Evolutionary conservation across 768 basidiomycete species (phyloP).

Genomic region (Termitomyces sp.): DNA sequence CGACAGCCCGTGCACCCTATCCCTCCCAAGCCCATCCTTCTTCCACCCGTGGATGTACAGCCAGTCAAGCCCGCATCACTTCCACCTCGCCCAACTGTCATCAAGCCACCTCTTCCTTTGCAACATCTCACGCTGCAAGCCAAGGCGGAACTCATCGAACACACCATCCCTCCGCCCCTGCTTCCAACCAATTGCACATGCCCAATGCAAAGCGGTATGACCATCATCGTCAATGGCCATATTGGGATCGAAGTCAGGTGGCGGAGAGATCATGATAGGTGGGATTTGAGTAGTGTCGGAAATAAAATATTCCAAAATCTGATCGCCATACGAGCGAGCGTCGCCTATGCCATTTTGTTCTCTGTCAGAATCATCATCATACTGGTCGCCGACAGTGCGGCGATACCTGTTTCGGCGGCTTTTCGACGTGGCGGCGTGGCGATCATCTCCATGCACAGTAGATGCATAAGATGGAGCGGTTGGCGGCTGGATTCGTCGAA

Average conservation of each 20-base stretch:
- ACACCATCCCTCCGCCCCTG: too few relatives aligned
- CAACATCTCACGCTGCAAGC: too few relatives aligned
- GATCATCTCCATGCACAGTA: slow-evolving; percentile 37
- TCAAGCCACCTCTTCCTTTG: slow-evolving; percentile 21
- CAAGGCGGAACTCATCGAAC: too few relatives aligned
- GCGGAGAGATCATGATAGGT: slow-evolving; percentile 80
- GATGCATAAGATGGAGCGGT: slow-evolving; percentile 41
- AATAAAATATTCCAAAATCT: slow-evolving; percentile 97
- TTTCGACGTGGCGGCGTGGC: slow-evolving; percentile 28
- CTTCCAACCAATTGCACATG: slow-evolving; percentile 98
- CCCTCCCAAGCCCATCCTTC: neutral
- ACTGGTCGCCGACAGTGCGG: slow-evolving; percentile 42
- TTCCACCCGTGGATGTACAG: neutral
- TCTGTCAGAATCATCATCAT: slow-evolving; percentile 40
- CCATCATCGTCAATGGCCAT: slow-evolving; percentile 98
- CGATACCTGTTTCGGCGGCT: slow-evolving; percentile 46
- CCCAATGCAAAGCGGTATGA: slow-evolving; percentile 97
- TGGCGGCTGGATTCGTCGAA: too few relatives aligned
- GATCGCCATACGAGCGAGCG: slow-evolving; percentile 82
- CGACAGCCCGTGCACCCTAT: neutral
- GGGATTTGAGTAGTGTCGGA: slow-evolving; percentile 95
- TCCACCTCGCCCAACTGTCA: neutral
- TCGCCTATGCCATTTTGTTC: slow-evolving; percentile 50
- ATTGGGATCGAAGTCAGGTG: slow-evolving; percentile 90
- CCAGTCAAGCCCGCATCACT: neutral